Base-by-base conservation (phyloP, 1,284 basidiomycete genomes). In the Anthracocystis walkeri region DNA sequence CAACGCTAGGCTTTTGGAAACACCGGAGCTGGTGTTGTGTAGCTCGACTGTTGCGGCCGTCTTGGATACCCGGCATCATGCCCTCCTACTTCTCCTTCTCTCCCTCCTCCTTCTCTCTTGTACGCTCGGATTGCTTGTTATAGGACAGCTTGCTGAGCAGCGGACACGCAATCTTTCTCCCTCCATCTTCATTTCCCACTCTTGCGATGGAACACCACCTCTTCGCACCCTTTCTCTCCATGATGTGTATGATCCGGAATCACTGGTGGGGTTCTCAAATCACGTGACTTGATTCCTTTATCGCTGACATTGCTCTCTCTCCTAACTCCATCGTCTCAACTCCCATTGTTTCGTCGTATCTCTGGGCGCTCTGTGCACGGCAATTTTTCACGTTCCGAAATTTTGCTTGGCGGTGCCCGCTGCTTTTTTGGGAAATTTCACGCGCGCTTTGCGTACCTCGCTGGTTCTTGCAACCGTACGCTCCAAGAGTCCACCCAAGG, bases 91-190 rank as follows among this genome's bases (percentile, higher is more conserved):
- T 6, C 18, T 38, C 23, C 23, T 23, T 44, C 18, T 46, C 18
- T 44, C 27, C 21, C 31, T 20, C 25, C 27, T 50, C 31, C 35
- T 31, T 14, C n/a, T 20, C 8, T 31, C 27, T 12, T 8, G 12
- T 25, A 14, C 35, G 18, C 14, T 48, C 6, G 20, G 42, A 25
- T 41, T 35, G 46, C 25, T 41, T 25, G 20, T 5, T 29, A 14
- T 14, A 27, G 61, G 25, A 71, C 62, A 71, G 57, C 62, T 65
- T 45, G 48, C 68, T 71, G 68, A 71, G 68, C 68, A 71, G 68
- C 68, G 68, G 58, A 58, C 38, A 49, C 55, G 50, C 50, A 33
- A 23, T 31, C 11, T 35, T 42, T 41, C 40, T 64, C 35, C 18
- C 20, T 51, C 38, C 38, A 27, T 46, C 31, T 49, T 40, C 29